Base-by-base conservation (phyloP, 805 yeast species). In the Aciculoconidium aculeatum region DNA sequence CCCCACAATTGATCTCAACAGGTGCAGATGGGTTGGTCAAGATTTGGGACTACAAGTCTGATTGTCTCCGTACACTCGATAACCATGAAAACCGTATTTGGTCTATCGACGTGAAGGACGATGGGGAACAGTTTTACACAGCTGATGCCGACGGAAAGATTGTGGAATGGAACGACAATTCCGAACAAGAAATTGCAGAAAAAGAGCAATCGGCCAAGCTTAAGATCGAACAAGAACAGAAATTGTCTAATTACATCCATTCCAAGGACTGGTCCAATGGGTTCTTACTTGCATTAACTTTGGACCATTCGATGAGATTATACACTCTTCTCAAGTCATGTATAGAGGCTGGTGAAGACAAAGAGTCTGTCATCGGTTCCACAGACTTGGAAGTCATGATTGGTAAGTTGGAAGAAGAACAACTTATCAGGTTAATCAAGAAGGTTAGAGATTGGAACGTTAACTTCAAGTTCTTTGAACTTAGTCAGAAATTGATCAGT, bases 101-200 rank as follows among this genome's bases (percentile, higher is more conserved):
- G 99, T 83, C 96, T 0, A 55, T 92, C 31, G 76, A 81, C 32
- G 62, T 70, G 1, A 67, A 74, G 36, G 59, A 74, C 19, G 82
- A 79, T 43, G 90, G 94, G 15, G 70, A 70, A 11, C 69, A 70
- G 34, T 68, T 92, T 34, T 73, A 85, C 0, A 75, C 84, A 35
- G 97, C 96, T 0, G 97, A 92, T 55, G 96, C 96, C 1, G 97
- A 92, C 55, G 95, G 96, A 32, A 79, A 85, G 15, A 72, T 92
- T 41, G 81, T 85, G 28, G 65, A 85, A 22, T 92, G 98, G 98
- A 65, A 66, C 31, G 97, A 92, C 55, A 77, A 80, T 45, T 83
- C 95, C 1, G 87, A 78, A 31, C 90, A 82, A 49, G 71, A 76
- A 30, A 64, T 67, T 33, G 72, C 60, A 29, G 58, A 63, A 31